These are phyloP conservation scores for Ophiostoma sp. DNA, from an alignment of 2,329 filamentous ascomycete species.

Conservation along the genomic window DNA sequence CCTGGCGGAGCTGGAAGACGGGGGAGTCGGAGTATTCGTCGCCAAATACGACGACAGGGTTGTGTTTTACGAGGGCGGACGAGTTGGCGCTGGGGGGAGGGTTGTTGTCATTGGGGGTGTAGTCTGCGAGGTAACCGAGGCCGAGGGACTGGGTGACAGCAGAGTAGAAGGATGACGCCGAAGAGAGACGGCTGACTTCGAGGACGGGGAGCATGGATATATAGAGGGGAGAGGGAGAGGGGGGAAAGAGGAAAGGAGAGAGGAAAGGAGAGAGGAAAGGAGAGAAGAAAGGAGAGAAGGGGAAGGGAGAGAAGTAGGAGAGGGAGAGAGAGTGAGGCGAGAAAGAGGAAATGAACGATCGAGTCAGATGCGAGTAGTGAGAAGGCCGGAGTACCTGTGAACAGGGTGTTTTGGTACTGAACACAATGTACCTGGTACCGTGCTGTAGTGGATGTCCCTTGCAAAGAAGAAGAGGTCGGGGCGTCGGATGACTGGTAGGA, in stretches of 20 bases:
- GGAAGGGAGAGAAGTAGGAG: background rate
- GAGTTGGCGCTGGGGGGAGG: slow-evolving; percentile 5
- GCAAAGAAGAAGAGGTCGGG: background rate
- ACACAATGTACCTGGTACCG: background rate
- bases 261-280: background rate
- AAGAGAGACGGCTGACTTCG: slow-evolving; percentile 69
- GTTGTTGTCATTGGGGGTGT: slow-evolving; percentile 23
- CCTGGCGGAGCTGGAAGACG: slow-evolving; percentile 44
- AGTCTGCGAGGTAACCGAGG: slow-evolving; percentile 58
- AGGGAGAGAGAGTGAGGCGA: background rate
- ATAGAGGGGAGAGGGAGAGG: background rate
- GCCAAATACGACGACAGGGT: slow-evolving; percentile 42
- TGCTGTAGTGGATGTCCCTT: background rate
- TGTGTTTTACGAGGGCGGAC: slow-evolving; percentile 21
- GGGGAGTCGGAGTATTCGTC: slow-evolving; percentile 33
- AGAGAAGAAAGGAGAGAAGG: background rate
- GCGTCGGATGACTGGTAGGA: background rate
- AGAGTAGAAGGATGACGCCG: slow-evolving; percentile 78
- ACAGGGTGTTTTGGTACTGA: background rate
- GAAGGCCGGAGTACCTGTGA: background rate
- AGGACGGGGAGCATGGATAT: slow-evolving; percentile 44
- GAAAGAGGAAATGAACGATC: background rate
- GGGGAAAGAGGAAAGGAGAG: background rate
- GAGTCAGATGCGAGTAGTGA: background rate
- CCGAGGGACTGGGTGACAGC: slow-evolving; percentile 72